phyloP scores from a whole-genome alignment of 129 eudicot species.

The Chrysanthemum makinoi region DNA sequence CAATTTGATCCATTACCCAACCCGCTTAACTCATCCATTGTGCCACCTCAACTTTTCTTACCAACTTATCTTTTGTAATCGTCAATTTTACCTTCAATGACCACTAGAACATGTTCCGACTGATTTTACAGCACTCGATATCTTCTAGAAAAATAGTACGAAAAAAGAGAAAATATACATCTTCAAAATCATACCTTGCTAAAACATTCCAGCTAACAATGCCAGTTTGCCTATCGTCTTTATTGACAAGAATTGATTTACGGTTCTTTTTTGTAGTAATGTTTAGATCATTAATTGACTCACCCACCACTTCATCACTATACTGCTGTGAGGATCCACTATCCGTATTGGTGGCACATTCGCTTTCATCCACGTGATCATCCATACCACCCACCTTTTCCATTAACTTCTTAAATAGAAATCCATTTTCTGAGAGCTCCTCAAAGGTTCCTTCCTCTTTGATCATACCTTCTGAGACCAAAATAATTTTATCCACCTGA shows the following conservation, averaged over 20 bases:
- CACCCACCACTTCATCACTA: slow-evolving; percentile 41
- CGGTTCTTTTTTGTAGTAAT: slow-evolving; percentile 42
- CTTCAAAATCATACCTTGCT: slow-evolving; percentile 44
- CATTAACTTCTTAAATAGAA: slow-evolving; percentile 69
- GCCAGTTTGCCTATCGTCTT: slow-evolving; percentile 97
- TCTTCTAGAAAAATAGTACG: not conserved
- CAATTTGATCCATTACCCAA: no score
- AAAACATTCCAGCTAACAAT: slow-evolving; percentile 84
- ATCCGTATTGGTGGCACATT: slow-evolving; percentile 25
- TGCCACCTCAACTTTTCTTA: no score
- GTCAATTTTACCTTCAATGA: no score
- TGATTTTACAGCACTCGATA: no score
- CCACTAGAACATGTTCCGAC: no score
- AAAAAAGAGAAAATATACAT: not conserved
- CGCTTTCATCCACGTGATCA: slow-evolving; percentile 57
- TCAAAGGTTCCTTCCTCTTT: slow-evolving; percentile 95
- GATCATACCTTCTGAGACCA: slow-evolving; percentile 76
- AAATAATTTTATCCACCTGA: slow-evolving; percentile 79
- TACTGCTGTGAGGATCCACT: slow-evolving; percentile 36
- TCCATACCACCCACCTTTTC: slow-evolving; percentile 96
- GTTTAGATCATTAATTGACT: slow-evolving; percentile 30
- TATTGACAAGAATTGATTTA: slow-evolving; percentile 74
- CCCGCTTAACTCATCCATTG: no score
- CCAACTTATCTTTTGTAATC: no score
- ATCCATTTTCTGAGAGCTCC: slow-evolving; percentile 68